These are phyloP conservation scores for Pseudocercospora fuligena DNA, from an alignment of 2,329 filamentous ascomycete species.

Conservation along the genomic window DNA sequence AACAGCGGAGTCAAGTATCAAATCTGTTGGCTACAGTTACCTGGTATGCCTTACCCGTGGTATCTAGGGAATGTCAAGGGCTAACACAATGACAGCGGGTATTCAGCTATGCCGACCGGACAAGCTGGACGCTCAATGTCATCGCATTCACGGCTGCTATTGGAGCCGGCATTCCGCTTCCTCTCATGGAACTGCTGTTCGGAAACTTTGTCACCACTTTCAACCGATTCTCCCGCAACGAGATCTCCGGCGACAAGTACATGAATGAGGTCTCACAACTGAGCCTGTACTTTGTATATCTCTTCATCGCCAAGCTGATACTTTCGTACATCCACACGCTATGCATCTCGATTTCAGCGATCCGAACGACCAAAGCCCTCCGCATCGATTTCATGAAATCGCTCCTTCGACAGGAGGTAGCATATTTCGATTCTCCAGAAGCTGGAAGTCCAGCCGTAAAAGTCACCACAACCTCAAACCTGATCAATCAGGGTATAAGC, in stretches of 20 bases:
- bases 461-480: slow-evolving; percentile 36
- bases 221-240: background rate
- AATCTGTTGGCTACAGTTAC: background rate
- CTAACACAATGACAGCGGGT: slow-evolving; percentile 1
- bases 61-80: background rate
- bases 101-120: slow-evolving; percentile 12
- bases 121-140: slow-evolving; percentile 10
- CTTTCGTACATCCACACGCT: slow-evolving; percentile 61
- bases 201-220: slow-evolving; percentile 9
- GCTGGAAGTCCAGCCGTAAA: slow-evolving; percentile 50
- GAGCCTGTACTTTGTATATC: slow-evolving; percentile 51
- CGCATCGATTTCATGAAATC: slow-evolving; percentile 67
- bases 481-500: slow-evolving; percentile 46
- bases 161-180: slow-evolving; percentile 9
- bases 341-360: slow-evolving; percentile 56
- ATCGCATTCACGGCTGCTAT: slow-evolving; percentile 12
- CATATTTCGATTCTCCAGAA: slow-evolving; percentile 64
- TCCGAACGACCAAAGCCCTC: slow-evolving; percentile 54
- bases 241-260: background rate
- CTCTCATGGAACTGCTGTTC: slow-evolving; percentile 12
- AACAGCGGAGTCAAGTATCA: background rate
- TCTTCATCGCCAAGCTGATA: slow-evolving; percentile 69
- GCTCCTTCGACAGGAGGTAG: slow-evolving; percentile 68
- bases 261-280: slow-evolving; percentile 6
- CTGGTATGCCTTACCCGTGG: background rate